A percentile compares a stretch with the other conserved stretches of the same genome.
Conservation (phyloP, 345 rosid species). For the Populus nigra region DNA sequence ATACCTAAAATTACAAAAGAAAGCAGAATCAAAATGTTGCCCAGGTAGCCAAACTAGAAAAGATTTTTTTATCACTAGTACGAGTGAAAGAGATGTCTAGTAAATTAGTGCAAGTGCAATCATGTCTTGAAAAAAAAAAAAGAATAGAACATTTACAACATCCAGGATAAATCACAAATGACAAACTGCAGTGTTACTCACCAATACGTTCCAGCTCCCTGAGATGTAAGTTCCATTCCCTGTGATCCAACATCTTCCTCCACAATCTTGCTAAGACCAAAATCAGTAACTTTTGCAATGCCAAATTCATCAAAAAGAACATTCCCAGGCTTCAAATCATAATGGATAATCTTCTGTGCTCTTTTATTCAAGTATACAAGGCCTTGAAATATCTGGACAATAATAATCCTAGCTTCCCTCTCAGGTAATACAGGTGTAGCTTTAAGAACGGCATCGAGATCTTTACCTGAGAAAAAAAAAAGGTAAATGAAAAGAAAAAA, state of each 20-base stretch:
- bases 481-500: conserved; percentile 4
- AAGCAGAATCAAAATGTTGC: conserved; percentile 3
- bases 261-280: conserved; percentile 98
- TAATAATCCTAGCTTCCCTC: conserved; percentile 87
- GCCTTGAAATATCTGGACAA: conserved; percentile 96
- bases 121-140: not conserved
- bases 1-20: conserved; percentile 54
- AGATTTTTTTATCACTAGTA: not conserved
- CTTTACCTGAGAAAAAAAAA: conserved; percentile 61
- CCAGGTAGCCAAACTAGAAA: not conserved
- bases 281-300: conserved; percentile 96
- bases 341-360: conserved; percentile 88
- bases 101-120: not conserved
- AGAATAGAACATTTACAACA: not conserved
- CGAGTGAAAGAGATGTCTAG: not conserved
- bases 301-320: conserved; percentile 96
- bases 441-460: conserved; percentile 96
- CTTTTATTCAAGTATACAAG: conserved; percentile 86
- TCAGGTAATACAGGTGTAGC: conserved; percentile 92
- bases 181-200: conserved; percentile 34
- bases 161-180: conserved; percentile 8
- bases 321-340: conserved; percentile 98
- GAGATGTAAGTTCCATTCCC: conserved; percentile 99
- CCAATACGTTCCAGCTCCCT: conserved; percentile 99
- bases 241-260: conserved; percentile 91